Conservation (phyloP, 306 rosid species). For the Abrus pulchellus region DNA sequence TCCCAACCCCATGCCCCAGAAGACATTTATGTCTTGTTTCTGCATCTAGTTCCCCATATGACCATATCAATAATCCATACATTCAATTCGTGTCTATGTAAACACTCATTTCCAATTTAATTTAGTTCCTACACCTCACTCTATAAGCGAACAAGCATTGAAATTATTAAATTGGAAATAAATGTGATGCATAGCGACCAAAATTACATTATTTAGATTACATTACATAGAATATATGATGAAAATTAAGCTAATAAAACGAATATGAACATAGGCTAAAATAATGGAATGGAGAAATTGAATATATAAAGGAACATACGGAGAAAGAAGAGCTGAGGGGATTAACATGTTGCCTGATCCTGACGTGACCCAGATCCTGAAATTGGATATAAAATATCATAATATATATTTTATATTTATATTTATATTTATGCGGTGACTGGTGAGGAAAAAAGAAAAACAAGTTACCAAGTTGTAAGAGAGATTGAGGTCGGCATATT, state of each 20-base stretch:
- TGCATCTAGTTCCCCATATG: background rate
- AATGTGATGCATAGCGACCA: background rate
- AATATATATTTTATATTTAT: too few relatives aligned
- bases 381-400: constrained; percentile 25
- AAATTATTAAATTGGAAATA: background rate
- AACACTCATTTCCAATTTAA: background rate
- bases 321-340: constrained; percentile 83
- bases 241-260: background rate
- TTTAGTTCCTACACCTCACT: background rate
- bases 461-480: constrained; percentile 54
- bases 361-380: constrained; percentile 84
- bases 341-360: constrained; percentile 95
- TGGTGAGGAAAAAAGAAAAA: too few relatives aligned
- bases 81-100: too few relatives aligned
- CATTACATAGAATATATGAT: background rate
- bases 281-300: constrained; percentile 19
- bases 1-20: background rate
- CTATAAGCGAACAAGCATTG: background rate
- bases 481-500: constrained; percentile 88
- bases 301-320: constrained; percentile 59
- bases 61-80: background rate
- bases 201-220: background rate
- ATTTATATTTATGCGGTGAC: too few relatives aligned
- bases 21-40: background rate
- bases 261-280: background rate